Conservation (phyloP, 306 rosid species). For the Notholithocarpus densiflorus region DNA sequence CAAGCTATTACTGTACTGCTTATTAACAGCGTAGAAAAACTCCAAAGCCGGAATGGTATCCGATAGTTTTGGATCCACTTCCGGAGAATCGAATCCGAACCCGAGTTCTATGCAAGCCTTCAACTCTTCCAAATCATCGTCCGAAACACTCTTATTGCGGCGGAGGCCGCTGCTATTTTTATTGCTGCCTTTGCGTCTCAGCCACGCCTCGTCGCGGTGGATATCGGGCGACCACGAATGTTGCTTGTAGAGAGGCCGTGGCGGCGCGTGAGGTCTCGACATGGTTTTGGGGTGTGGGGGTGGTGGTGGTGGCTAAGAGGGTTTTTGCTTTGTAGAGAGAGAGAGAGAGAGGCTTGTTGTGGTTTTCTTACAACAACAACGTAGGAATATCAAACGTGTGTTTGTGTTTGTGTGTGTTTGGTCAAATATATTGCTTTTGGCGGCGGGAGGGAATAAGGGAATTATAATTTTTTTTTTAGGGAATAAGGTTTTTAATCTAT, state of each 20-base stretch:
- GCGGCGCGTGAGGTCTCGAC: slow-evolving; percentile 42
- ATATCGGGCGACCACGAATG: slow-evolving; percentile 68
- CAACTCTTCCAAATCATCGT: slow-evolving; percentile 65
- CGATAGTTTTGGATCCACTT: slow-evolving; percentile 45
- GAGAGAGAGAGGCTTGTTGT: too few species aligned
- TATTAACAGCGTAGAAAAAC: slow-evolving; percentile 51
- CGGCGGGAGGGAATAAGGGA: background rate
- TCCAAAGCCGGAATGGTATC: slow-evolving; percentile 61
- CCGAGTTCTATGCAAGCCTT: slow-evolving; percentile 86
- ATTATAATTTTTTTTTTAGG: too few species aligned
- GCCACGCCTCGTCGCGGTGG: slow-evolving; percentile 77
- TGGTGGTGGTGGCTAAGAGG: background rate
- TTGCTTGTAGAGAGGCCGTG: slow-evolving; percentile 52
- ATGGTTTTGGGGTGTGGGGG: background rate
- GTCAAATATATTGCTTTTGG: background rate
- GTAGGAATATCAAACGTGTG: background rate
- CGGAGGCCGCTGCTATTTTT: background rate
- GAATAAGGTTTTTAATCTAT: too few species aligned
- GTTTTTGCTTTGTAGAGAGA: too few species aligned
- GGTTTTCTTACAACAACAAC: background rate
- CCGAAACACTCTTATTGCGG: slow-evolving; percentile 52
- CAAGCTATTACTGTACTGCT: slow-evolving; percentile 38
- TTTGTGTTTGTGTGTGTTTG: too few species aligned
- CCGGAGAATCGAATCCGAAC: slow-evolving; percentile 56
- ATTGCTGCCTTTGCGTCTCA: slow-evolving; percentile 36